A percentile compares a stretch with the other conserved stretches of the same genome.
Evolutionary conservation across 2,329 filamentous ascomycete genomes (phyloP).

Genomic region (Colletotrichum nymphaeae): DNA sequence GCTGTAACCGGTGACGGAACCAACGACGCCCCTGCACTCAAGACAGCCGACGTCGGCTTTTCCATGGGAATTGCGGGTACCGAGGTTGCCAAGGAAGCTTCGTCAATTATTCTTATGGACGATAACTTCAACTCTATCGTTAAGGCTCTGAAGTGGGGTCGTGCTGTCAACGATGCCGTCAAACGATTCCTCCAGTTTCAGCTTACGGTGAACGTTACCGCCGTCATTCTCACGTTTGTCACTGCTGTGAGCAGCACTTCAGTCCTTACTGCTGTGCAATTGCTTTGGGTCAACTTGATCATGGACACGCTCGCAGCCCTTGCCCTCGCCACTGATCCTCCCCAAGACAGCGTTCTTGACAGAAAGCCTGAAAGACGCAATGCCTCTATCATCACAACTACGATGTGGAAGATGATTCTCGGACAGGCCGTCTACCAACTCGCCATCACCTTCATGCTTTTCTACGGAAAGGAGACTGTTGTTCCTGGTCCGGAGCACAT

Average conservation of each 20-base stretch:
- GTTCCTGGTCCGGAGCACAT: conserved; percentile 33
- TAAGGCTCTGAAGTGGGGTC: conserved; percentile 84
- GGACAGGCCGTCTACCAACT: conserved; percentile 93
- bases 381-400: conserved; percentile 78
- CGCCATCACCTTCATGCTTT: conserved; percentile 80
- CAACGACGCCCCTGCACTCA: conserved; percentile 85
- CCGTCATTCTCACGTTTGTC: conserved; percentile 87
- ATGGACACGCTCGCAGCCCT: conserved; percentile 96
- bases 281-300: conserved; percentile 96
- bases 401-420: conserved; percentile 99
- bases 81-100: conserved; percentile 87
- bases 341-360: conserved; percentile 81
- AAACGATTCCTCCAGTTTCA: conserved; percentile 83
- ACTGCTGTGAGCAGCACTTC: conserved; percentile 80
- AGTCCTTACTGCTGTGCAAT: conserved; percentile 88
- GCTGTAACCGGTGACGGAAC: conserved; percentile 87
- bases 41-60: conserved; percentile 85
- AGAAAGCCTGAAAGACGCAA: conserved; percentile 74
- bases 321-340: conserved; percentile 90
- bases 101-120: conserved; percentile 87
- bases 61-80: conserved; percentile 88
- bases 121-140: conserved; percentile 91
- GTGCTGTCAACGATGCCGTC: conserved; percentile 81
- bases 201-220: conserved; percentile 91
- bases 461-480: conserved; percentile 72